These are phyloP conservation scores for Fusarium mangiferae DNA, from an alignment of 2,329 filamentous ascomycete genomes.

Conservation along the genomic window DNA sequence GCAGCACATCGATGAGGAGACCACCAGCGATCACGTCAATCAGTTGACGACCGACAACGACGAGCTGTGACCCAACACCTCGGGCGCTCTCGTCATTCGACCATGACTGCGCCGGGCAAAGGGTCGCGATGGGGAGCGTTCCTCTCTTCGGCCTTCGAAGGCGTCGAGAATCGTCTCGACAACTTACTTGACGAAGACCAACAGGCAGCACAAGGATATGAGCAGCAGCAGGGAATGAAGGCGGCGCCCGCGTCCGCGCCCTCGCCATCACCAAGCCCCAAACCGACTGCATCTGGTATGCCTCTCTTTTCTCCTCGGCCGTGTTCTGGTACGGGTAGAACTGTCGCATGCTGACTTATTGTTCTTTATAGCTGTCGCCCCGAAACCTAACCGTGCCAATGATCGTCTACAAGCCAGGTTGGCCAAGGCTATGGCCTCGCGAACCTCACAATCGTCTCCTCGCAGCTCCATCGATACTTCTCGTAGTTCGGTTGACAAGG, in stretches of 20 bases:
- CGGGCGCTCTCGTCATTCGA: slow-evolving; percentile 43
- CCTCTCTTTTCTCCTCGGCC: not conserved
- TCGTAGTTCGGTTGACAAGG: slow-evolving; percentile 45
- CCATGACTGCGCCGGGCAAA: slow-evolving; percentile 63
- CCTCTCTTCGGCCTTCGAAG: slow-evolving; percentile 89
- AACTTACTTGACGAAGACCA: slow-evolving; percentile 84
- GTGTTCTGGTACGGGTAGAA: not conserved
- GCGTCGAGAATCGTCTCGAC: slow-evolving; percentile 92
- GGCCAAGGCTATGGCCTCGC: slow-evolving; percentile 85
- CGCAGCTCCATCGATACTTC: slow-evolving; percentile 53
- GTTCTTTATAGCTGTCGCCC: slow-evolving; percentile 57
- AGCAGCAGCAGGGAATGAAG: slow-evolving; percentile 38
- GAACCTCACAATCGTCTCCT: slow-evolving; percentile 56
- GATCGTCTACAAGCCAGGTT: slow-evolving; percentile 90
- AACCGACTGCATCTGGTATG: slow-evolving; percentile 15
- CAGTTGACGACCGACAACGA: slow-evolving; percentile 32
- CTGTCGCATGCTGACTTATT: slow-evolving; percentile 6
- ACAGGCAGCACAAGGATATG: slow-evolving; percentile 25
- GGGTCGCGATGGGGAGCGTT: slow-evolving; percentile 79
- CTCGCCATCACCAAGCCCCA: slow-evolving; percentile 48
- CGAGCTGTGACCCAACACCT: slow-evolving; percentile 14
- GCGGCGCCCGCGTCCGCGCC: slow-evolving; percentile 17
- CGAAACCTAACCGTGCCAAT: slow-evolving; percentile 75
- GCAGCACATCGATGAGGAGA: slow-evolving; percentile 34
- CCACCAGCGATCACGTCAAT: slow-evolving; percentile 30